Evolutionary conservation across 2,329 filamentous ascomycete species (phyloP), one percentile per base, ranked within the genome.

Genomic region (Fusarium anthophilum): DNA sequence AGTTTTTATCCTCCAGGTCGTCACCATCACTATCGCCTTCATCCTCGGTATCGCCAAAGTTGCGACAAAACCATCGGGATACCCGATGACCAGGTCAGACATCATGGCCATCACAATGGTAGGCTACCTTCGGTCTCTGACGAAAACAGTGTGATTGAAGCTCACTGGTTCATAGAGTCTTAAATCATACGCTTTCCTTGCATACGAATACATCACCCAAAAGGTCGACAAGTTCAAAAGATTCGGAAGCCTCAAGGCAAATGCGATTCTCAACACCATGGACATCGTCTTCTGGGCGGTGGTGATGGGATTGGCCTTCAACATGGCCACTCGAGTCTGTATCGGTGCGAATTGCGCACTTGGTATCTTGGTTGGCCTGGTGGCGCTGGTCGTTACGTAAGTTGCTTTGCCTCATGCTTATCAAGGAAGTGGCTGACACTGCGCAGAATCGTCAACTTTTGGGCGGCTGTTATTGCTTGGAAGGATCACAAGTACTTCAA

Each of bases 261-360:
- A 77, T 18, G 66, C 72, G 0, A 65, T 80, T 3, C 61, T 79
- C 22, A 79, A 79, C 60, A 73, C 74, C 1, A 50, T 79, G 14
- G 78, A 79, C 32, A 71, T 77, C 3, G 18, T 77, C 13, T 80
- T 80, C 32, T 80, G 78, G 78, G 67, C 68, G 50, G 79, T 75
- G 1, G 77, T 80, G 2, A 55, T 77, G 32, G 73, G 79, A 3
- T 38, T 80, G n/a, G 66, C 68, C 0, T 73, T 78, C 3, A 70
- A 63, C 13, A 72, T 69, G 0, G 61, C 73, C 14, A 72, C 69
- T 13, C 28, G 2, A 17, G 69, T 68, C 3, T 77, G 72, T 4
- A 13, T 70, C 11, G 75, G 75, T 14, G 53, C 61, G 1, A 72
- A 70, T 8, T 77, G 75, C 6, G 75, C 53, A 5, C 48, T 75